phyloP scores from a whole-genome alignment of 176 grass and related monocot genomes.

The Pontederia paniculata region DNA sequence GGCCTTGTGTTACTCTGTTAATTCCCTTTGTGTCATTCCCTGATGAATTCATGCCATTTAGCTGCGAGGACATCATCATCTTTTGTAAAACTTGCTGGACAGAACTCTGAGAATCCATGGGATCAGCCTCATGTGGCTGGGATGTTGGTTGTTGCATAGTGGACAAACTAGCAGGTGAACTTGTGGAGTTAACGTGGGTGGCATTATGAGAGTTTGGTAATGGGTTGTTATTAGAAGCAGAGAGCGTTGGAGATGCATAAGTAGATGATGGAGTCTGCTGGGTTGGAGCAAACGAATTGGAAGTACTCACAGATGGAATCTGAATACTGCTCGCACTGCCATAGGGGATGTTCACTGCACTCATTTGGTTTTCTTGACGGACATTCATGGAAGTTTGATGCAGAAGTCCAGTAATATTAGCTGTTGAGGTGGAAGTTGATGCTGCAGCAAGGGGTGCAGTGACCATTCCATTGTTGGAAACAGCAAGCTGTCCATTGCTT shows the following conservation, averaged over 20 bases:
- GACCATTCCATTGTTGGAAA: slow-evolving; percentile 34
- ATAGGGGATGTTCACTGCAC: slow-evolving; percentile 26
- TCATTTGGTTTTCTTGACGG: slow-evolving; percentile 52
- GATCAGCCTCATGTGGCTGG: slow-evolving; percentile 43
- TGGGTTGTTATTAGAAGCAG: slow-evolving; percentile 39
- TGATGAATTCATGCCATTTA: slow-evolving; percentile 37
- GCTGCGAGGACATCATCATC: slow-evolving; percentile 76
- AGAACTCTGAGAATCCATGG: slow-evolving; percentile 73
- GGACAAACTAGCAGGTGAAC: slow-evolving; percentile 30
- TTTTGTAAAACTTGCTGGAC: slow-evolving; percentile 85
- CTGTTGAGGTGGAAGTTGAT: slow-evolving; percentile 37
- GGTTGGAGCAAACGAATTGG: slow-evolving; percentile 42
- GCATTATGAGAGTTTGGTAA: slow-evolving; percentile 36
- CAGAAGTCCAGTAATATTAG: slow-evolving; percentile 28
- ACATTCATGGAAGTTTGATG: slow-evolving; percentile 53
- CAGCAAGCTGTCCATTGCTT: slow-evolving; percentile 33
- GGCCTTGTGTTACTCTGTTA: slow-evolving; percentile 34
- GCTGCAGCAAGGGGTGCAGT: slow-evolving; percentile 33
- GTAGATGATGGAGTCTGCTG: slow-evolving; percentile 47
- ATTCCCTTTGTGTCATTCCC: slow-evolving; percentile 50
- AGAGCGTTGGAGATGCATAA: slow-evolving; percentile 34
- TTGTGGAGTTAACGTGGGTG: slow-evolving; percentile 39
- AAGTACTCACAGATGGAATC: slow-evolving; percentile 20
- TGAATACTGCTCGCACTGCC: slow-evolving; percentile 19
- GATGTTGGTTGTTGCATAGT: slow-evolving; percentile 42